These are phyloP conservation scores for Jaltomata sinuosa DNA, from an alignment of 257 asterid genomes.

Conservation along the genomic window DNA sequence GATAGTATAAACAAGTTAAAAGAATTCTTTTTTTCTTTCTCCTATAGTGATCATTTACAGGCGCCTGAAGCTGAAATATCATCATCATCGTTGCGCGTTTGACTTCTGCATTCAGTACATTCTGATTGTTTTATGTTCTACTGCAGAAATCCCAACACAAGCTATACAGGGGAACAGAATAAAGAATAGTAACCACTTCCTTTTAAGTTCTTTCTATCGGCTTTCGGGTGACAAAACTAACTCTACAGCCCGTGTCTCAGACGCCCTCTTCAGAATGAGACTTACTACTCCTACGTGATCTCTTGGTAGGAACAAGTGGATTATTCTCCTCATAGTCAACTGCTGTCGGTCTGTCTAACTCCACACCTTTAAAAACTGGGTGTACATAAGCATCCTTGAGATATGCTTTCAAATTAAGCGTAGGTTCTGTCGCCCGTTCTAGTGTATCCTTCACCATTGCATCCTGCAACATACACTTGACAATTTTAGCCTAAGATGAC, in stretches of 20 bases:
- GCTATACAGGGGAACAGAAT: neutral
- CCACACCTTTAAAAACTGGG: constrained; percentile 46
- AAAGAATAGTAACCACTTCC: neutral
- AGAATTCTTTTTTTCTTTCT: neutral
- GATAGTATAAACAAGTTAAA: neutral
- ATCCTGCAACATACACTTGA: constrained; percentile 24
- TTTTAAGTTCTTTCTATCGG: neutral
- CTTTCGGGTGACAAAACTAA: neutral
- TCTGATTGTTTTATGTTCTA: neutral
- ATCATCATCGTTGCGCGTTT: neutral
- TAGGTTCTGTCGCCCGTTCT: constrained; percentile 52
- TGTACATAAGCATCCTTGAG: constrained; percentile 51
- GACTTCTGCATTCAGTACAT: neutral
- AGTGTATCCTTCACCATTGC: constrained; percentile 46
- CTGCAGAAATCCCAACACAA: neutral
- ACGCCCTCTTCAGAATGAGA: constrained; percentile 18
- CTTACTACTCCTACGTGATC: constrained; percentile 37
- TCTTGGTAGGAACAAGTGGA: constrained; percentile 50
- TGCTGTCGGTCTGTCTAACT: constrained; percentile 15
- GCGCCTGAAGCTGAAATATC: neutral
- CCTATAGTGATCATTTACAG: neutral
- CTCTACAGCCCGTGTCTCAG: neutral
- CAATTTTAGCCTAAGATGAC: neutral
- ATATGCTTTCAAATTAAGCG: constrained; percentile 40
- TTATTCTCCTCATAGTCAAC: constrained; percentile 44